These are phyloP conservation scores for Encephalitozoon romaleae DNA, from an alignment of 371 early-diverging fungal species.

Conservation along the genomic window DNA sequence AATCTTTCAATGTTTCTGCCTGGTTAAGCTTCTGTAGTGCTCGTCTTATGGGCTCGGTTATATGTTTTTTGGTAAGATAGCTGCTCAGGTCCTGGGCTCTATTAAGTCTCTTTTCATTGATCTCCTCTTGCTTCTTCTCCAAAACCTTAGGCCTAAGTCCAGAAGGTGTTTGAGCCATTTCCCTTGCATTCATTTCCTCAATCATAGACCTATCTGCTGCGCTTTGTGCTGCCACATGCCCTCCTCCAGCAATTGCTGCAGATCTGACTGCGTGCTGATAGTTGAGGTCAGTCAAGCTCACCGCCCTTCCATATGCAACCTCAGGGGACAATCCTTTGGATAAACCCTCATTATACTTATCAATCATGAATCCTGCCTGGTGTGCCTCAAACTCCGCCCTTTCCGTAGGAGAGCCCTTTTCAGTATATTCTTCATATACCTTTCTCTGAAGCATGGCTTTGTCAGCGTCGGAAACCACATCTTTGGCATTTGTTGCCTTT, in stretches of 20 bases:
- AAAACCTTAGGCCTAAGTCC: background rate
- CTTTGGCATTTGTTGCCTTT: background rate
- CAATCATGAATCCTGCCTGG: background rate
- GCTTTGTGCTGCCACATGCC: slow-evolving; percentile 7
- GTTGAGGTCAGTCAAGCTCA: background rate
- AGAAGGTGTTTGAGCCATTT: background rate
- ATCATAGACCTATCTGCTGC: slow-evolving; percentile 9
- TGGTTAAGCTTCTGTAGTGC: background rate
- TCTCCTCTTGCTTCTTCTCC: background rate
- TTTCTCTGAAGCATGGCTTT: background rate
- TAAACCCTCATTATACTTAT: slow-evolving; percentile 9
- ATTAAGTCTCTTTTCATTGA: background rate
- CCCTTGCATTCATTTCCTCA: background rate
- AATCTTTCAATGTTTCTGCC: background rate
- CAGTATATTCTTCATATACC: slow-evolving; percentile 2
- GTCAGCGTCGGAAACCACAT: background rate
- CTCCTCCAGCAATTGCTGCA: slow-evolving; percentile 6
- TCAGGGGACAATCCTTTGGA: slow-evolving; percentile 1
- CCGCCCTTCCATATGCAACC: background rate
- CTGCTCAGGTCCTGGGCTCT: background rate
- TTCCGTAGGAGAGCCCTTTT: background rate
- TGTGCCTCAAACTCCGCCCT: slow-evolving; percentile 13
- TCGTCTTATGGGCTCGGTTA: background rate
- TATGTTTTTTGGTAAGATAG: background rate
- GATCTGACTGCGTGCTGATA: slow-evolving; percentile 12